Evolutionary conservation across 768 basidiomycete species (phyloP).

Genomic region (Nidularia pulvinata): DNA sequence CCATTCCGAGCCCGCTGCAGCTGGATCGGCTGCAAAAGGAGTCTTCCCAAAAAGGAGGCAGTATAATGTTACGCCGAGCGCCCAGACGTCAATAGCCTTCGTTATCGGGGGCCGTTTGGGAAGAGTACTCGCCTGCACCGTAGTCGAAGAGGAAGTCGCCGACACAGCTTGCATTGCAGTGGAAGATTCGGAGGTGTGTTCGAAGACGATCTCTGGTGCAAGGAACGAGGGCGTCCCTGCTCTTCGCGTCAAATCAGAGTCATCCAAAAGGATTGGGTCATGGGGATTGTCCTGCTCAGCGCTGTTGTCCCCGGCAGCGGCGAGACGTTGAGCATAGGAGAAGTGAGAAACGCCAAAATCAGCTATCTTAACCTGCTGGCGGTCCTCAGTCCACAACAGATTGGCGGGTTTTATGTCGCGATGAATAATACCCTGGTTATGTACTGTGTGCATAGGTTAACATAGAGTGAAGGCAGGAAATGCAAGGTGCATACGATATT

Average conservation of each 20-base stretch:
- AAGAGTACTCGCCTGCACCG: constrained; percentile 19
- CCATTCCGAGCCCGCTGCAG: constrained; percentile 50
- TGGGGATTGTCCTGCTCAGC: constrained; percentile 37
- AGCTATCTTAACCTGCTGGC: constrained; percentile 91
- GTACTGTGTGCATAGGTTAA: constrained; percentile 56
- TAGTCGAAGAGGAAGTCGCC: constrained; percentile 21
- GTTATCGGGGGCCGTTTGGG: constrained; percentile 60
- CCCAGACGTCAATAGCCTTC: constrained; percentile 98
- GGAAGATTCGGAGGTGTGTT: constrained; percentile 40
- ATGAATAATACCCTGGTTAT: constrained; percentile 98
- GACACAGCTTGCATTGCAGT: constrained; percentile 14
- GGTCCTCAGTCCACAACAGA: constrained; percentile 87
- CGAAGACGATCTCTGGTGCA: constrained; percentile 91
- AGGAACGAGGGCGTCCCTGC: constrained; percentile 97
- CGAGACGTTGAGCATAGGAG: constrained; percentile 83
- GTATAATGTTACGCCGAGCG: constrained; percentile 93
- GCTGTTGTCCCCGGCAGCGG: constrained; percentile 52
- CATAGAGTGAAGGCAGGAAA: constrained; percentile 5
- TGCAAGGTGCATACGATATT: constrained; percentile 73
- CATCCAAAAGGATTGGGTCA: constrained; percentile 75
- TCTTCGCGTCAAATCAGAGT: constrained; percentile 84
- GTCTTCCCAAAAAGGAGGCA: constrained; percentile 89
- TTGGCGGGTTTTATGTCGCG: constrained; percentile 99
- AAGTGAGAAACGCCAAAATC: constrained; percentile 99
- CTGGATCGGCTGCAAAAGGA: constrained; percentile 56